Base-by-base conservation (phyloP, 768 basidiomycete genomes). In the Tylopilus intermedius region DNA sequence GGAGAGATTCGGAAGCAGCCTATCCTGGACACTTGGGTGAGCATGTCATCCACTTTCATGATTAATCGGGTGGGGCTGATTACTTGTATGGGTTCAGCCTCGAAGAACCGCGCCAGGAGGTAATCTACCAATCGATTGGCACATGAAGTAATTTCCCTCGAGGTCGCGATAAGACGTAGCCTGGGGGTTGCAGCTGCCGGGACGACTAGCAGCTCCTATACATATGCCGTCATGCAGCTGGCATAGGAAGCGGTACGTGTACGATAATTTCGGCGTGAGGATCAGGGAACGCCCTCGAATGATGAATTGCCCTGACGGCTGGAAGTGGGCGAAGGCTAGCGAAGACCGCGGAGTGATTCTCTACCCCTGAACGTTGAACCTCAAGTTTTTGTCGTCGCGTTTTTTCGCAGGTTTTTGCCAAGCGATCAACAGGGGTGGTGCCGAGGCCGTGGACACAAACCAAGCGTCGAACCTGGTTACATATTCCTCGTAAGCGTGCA, bases 201-300 rank as follows among this genome's bases (percentile, higher is more conserved):
- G 40, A 35, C 18, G 29, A 14, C 21, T 9, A 8, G 22, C 11
- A 51, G 15, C 32, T 37, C 43, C 37, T 22, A 38, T 15, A 35
- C n/a, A 38, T 15, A 35, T 44, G 43, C 42, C 38, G 33, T 54
- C 30, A 54, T 40, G 40, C 53, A 46, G 57, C 41, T 41, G 18
- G 8, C 39, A 8, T 18, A 44, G 14, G 39, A 49, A 30, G 53
- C 26, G 11, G 44, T 35, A 41, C 24, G 37, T 47, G 45, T 21
- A 27, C 44, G 48, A 38, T 46, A 37, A 44, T 51, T 33, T 56
- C 27, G 30, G 39, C 27, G 45, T 53, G 58, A 55, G 60, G 60
- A 63, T 63, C 54, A 49, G 53, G 63, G 54, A 55, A 40, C 8
- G 47, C 46, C 49, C 50, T 49, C 37, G 38, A 47, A 42, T n/a